Evolutionary conservation across 345 rosid genomes (phyloP).

Genomic region (Citrus hindsii): DNA sequence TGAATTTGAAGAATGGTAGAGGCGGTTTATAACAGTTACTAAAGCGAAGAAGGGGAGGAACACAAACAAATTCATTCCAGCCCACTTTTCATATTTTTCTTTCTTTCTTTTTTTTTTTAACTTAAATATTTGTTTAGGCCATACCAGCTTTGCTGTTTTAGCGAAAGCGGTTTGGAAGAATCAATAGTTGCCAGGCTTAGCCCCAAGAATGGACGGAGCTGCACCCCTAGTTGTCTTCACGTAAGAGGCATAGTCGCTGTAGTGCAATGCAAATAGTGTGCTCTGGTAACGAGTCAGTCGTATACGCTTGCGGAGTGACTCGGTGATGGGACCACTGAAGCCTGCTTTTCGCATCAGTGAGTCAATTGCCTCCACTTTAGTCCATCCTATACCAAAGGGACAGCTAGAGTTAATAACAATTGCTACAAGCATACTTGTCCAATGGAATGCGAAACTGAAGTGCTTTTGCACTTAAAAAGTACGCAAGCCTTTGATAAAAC

Average conservation of each 20-base stretch:
- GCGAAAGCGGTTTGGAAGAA: conserved; percentile 32
- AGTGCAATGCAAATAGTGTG: conserved; percentile 75
- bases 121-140: conserved; percentile 10
- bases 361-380: conserved; percentile 75
- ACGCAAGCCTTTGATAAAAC: neutral
- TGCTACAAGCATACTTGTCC: neutral
- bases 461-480: neutral
- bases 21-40: conserved; percentile 19
- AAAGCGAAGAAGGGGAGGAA: conserved; percentile 24
- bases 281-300: conserved; percentile 91
- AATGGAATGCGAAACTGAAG: neutral
- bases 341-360: conserved; percentile 94
- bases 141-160: conserved; percentile 23
- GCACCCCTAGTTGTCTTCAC: conserved; percentile 69
- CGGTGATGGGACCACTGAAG: conserved; percentile 57
- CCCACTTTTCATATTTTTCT: neutral
- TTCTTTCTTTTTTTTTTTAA: neutral
- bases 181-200: conserved; percentile 32
- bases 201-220: conserved; percentile 57
- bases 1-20: conserved; percentile 46
- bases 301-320: conserved; percentile 60
- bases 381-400: conserved; percentile 59
- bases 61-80: conserved; percentile 21
- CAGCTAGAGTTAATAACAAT: neutral
- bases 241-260: conserved; percentile 66